Evolutionary conservation across 441 rosid species (phyloP).

Genomic region (Aquilaria agallochum): DNA sequence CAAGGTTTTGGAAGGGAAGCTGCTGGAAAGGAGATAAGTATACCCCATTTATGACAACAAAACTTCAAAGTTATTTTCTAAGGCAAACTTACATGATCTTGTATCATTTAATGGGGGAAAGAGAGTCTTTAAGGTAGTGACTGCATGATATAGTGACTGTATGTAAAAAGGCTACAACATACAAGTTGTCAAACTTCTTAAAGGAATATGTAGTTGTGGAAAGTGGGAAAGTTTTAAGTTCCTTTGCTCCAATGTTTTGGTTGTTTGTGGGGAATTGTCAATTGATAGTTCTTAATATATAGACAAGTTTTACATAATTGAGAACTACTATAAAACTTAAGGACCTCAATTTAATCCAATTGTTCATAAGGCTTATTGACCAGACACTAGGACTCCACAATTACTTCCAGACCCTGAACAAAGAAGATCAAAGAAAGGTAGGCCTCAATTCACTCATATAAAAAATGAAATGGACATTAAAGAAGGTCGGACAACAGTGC

Average conservation of each 20-base stretch:
- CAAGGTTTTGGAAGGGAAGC: not conserved
- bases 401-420: not conserved
- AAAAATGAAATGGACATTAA: not conserved
- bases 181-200: too few species aligned
- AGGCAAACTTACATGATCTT: not conserved
- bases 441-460: not conserved
- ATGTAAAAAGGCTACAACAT: too few species aligned
- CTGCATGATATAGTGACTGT: too few species aligned
- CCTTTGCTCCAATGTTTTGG: not conserved
- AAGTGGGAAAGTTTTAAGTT: not conserved
- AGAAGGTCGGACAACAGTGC: not conserved
- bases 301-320: not conserved
- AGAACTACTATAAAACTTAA: not conserved
- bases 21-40: not conserved
- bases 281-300: not conserved
- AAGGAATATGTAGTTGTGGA: not conserved
- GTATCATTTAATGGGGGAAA: conserved; percentile 1
- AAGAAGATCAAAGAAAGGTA: not conserved
- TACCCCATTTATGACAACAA: not conserved
- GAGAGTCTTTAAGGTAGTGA: not conserved
- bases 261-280: not conserved
- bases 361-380: not conserved
- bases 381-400: not conserved
- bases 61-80: not conserved
- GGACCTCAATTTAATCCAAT: conserved; percentile 1